These are phyloP conservation scores for Psilocybe sp. DNA, from an alignment of 768 basidiomycete species.

Conservation along the genomic window DNA sequence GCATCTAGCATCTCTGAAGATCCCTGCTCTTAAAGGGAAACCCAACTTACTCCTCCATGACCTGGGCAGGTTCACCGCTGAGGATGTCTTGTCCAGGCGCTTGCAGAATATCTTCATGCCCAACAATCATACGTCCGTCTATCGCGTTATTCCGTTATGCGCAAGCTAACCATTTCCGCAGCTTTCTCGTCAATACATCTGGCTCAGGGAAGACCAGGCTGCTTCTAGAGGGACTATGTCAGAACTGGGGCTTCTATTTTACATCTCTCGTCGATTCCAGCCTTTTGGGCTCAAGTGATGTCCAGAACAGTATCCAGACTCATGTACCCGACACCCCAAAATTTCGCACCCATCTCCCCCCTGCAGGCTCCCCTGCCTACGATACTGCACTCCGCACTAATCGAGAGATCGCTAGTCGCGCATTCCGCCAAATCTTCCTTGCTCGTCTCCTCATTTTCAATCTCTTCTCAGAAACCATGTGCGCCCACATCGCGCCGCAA, in stretches of 20 bases:
- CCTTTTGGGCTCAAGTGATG: conserved; percentile 40
- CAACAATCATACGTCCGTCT: conserved; percentile 39
- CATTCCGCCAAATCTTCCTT: conserved; percentile 38
- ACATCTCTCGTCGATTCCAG: conserved; percentile 42
- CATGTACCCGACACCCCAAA: conserved; percentile 32
- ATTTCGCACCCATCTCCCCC: conserved; percentile 31
- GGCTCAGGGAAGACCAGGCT: conserved; percentile 46
- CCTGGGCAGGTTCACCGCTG: conserved; percentile 34
- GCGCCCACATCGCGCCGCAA: conserved; percentile 6
- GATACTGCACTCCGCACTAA: conserved; percentile 30
- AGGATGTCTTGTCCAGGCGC: conserved; percentile 27
- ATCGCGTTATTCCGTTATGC: not conserved
- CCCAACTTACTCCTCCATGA: conserved; percentile 41
- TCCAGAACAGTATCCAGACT: conserved; percentile 36
- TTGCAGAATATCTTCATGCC: conserved; percentile 41
- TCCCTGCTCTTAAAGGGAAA: conserved; percentile 35
- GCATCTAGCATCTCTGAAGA: conserved; percentile 28
- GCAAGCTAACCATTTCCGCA: conserved; percentile 8
- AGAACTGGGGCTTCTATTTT: conserved; percentile 47
- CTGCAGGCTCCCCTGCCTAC: conserved; percentile 27
- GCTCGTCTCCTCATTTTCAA: conserved; percentile 39
- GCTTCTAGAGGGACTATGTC: conserved; percentile 41
- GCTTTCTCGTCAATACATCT: conserved; percentile 46
- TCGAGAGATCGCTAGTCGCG: conserved; percentile 32
- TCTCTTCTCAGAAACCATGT: conserved; percentile 33